Evolutionary conservation across 2,329 filamentous ascomycete genomes (phyloP).

Genomic region (Diaporthe batatas): DNA sequence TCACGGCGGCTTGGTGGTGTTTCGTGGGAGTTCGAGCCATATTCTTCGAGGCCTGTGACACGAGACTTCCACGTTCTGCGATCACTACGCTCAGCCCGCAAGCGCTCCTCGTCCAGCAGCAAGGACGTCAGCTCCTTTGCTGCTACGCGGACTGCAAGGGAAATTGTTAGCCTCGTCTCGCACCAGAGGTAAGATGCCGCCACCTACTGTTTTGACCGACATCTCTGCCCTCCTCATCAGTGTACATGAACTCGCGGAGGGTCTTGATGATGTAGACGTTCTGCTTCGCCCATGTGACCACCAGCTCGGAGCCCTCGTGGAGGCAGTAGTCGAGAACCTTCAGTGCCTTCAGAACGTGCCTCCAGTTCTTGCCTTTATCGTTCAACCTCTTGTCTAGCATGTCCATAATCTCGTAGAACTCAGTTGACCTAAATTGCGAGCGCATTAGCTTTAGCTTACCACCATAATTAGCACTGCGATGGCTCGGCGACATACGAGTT

Average conservation of each 20-base stretch:
- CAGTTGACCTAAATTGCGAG: slow-evolving; percentile 76
- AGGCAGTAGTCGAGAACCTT: slow-evolving; percentile 98
- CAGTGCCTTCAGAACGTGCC: slow-evolving; percentile 95
- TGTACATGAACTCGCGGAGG: slow-evolving; percentile 94
- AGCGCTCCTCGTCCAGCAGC: slow-evolving; percentile 91
- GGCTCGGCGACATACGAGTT: slow-evolving; percentile 79
- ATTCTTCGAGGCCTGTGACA: slow-evolving; percentile 93
- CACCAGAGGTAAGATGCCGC: too few species aligned
- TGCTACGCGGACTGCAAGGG: slow-evolving; percentile 82
- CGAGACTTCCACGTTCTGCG: slow-evolving; percentile 97
- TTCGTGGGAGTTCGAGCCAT: slow-evolving; percentile 61
- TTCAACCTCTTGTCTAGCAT: slow-evolving; percentile 99
- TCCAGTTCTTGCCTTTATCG: slow-evolving; percentile 99
- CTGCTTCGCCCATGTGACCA: slow-evolving; percentile 97
- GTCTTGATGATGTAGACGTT: slow-evolving; percentile 99
- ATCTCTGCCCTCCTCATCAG: slow-evolving; percentile 94
- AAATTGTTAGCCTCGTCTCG: slow-evolving; percentile 45
- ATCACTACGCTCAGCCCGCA: slow-evolving; percentile 90
- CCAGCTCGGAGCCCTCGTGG: slow-evolving; percentile 95
- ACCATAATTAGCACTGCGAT: neutral
- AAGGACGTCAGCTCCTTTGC: slow-evolving; percentile 95
- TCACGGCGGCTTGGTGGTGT: slow-evolving; percentile 60
- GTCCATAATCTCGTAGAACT: slow-evolving; percentile 99
- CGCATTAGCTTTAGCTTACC: slow-evolving; percentile 37
- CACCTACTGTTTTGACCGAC: slow-evolving; percentile 91